phyloP scores from a whole-genome alignment of 2,329 filamentous ascomycete species.

The Exophiala sideris region DNA sequence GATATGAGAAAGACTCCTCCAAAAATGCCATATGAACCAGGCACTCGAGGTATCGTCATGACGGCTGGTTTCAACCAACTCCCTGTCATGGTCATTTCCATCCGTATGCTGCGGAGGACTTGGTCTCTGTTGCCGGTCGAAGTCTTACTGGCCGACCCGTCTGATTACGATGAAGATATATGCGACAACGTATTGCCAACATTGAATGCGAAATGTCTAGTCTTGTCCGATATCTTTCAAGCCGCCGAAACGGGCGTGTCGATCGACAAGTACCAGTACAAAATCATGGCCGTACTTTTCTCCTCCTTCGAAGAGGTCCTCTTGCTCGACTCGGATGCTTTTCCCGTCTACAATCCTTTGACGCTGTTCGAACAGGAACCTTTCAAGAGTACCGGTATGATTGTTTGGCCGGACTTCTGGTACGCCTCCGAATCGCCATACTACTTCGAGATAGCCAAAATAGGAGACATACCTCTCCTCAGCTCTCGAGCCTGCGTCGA shows the following conservation, averaged over 20 bases:
- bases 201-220: slow-evolving; percentile 39
- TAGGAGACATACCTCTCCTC: slow-evolving; percentile 34
- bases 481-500: slow-evolving; percentile 38
- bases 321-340: slow-evolving; percentile 58
- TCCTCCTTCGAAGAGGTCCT: slow-evolving; percentile 59
- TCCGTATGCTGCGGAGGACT: slow-evolving; percentile 42
- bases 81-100: slow-evolving; percentile 38
- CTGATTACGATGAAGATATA: slow-evolving; percentile 38
- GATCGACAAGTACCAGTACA: slow-evolving; percentile 48
- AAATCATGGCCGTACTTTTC: slow-evolving; percentile 56
- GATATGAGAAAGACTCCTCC: slow-evolving; percentile 28
- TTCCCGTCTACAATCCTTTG: slow-evolving; percentile 46
- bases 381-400: slow-evolving; percentile 51
- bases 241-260: slow-evolving; percentile 17
- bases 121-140: slow-evolving; percentile 41
- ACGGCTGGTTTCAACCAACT: slow-evolving; percentile 38
- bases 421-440: slow-evolving; percentile 42
- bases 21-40: slow-evolving; percentile 32
- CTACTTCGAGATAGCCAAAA: slow-evolving; percentile 41
- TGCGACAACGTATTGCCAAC: slow-evolving; percentile 38
- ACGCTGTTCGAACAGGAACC: slow-evolving; percentile 51
- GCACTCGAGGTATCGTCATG: slow-evolving; percentile 45
- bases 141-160: slow-evolving; percentile 38
- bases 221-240: slow-evolving; percentile 31
- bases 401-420: slow-evolving; percentile 59